Percentiles rank a stretch among this genome's conserved stretches.
Conservation (phyloP, 2,329 filamentous ascomycete genomes). For the Grosmannia serpens region DNA sequence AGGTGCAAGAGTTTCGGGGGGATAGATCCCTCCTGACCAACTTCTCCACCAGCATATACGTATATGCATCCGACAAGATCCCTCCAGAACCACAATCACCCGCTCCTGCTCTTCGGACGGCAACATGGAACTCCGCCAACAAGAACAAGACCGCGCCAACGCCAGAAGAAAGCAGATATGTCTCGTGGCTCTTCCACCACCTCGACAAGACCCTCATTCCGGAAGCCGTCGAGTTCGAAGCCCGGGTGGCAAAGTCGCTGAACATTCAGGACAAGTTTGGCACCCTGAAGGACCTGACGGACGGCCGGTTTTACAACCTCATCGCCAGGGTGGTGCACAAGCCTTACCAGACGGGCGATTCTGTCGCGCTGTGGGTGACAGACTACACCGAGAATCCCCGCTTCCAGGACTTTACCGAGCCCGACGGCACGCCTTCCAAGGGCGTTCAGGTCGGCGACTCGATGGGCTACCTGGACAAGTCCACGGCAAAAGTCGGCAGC, state of each 20-base stretch:
- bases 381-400: constrained; percentile 66
- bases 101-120: constrained; percentile 17
- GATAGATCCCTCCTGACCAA: constrained; percentile 33
- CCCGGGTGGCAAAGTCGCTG: constrained; percentile 24
- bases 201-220: constrained; percentile 34
- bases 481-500: constrained; percentile 8
- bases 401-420: constrained; percentile 42
- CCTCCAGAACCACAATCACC: constrained; percentile 28
- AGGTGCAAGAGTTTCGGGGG: constrained; percentile 30
- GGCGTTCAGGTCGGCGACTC: constrained; percentile 30
- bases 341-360: constrained; percentile 31
- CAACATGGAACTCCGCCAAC: not conserved
- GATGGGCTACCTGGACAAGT: constrained; percentile 37
- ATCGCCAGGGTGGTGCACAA: constrained; percentile 56
- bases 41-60: constrained; percentile 27
- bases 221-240: constrained; percentile 28
- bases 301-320: constrained; percentile 52
- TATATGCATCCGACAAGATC: constrained; percentile 30
- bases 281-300: constrained; percentile 50
- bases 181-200: constrained; percentile 34
- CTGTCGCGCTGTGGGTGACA: constrained; percentile 58
- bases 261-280: constrained; percentile 46
- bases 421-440: constrained; percentile 23
- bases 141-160: constrained; percentile 10
- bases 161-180: constrained; percentile 28